Conservation (phyloP, 306 rosid genomes). For the Citrullus amarus region DNA sequence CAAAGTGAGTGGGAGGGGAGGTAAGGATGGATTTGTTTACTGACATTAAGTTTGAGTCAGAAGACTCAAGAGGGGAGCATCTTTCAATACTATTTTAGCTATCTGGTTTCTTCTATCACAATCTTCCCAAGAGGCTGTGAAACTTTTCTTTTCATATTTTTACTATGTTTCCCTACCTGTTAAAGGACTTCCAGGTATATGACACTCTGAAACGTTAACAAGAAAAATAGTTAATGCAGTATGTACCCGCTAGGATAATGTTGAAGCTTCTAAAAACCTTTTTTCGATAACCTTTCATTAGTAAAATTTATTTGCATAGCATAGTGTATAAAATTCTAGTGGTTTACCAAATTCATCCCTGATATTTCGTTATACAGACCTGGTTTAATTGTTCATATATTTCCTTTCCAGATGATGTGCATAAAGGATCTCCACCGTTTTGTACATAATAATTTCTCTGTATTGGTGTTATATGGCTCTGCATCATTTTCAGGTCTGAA, state of each 20-base stretch:
- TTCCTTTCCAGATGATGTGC: slow-evolving; percentile 13
- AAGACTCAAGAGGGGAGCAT: too few species aligned
- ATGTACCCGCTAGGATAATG: neutral
- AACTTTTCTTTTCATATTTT: neutral
- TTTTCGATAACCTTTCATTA: neutral
- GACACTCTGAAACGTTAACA: neutral
- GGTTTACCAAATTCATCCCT: neutral
- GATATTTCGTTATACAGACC: neutral
- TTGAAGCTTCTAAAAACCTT: neutral
- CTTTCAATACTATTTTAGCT: neutral
- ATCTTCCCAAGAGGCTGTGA: neutral
- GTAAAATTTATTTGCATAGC: neutral
- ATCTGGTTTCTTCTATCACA: neutral
- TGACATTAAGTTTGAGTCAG: neutral
- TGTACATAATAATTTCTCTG: neutral
- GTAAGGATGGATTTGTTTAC: neutral
- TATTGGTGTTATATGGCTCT: neutral
- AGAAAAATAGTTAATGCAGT: neutral
- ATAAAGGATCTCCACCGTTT: slow-evolving; percentile 3
- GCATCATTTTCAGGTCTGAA: slow-evolving; percentile 17
- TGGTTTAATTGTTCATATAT: neutral
- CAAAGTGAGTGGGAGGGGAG: neutral
- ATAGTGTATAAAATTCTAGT: neutral
- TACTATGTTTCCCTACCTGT: neutral
- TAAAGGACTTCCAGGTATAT: neutral